Evolutionary conservation across 1,284 basidiomycete species (phyloP).

Genomic region (Fomitopsis palustris): DNA sequence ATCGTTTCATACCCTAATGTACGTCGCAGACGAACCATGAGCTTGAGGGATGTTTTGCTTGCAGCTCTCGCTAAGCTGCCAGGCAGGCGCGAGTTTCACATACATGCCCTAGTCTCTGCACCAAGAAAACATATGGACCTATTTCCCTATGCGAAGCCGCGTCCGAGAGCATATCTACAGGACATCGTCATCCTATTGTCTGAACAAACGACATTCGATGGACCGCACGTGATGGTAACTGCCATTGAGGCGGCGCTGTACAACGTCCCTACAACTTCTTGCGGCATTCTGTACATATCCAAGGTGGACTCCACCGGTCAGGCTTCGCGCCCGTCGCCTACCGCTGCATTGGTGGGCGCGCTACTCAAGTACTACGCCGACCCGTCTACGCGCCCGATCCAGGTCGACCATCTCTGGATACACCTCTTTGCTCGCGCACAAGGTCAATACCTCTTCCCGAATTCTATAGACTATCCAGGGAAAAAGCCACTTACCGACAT

Average conservation of each 20-base stretch:
- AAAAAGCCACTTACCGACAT: conserved; percentile 82
- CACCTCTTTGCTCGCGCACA: conserved; percentile 93
- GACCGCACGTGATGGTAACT: conserved; percentile 61
- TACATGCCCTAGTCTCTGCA: conserved; percentile 73
- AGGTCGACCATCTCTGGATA: conserved; percentile 61
- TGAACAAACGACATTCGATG: conserved; percentile 45
- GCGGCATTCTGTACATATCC: conserved; percentile 84
- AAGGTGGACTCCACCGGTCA: conserved; percentile 95
- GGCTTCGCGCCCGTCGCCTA: conserved; percentile 55
- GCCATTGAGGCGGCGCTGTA: conserved; percentile 86
- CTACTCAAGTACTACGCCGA: conserved; percentile 70
- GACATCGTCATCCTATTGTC: conserved; percentile 75
- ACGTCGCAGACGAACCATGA: conserved; percentile 14
- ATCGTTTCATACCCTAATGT: background rate
- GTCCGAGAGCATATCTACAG: conserved; percentile 62
- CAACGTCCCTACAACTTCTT: conserved; percentile 64
- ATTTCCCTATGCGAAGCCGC: conserved; percentile 72
- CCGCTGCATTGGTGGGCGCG: conserved; percentile 62
- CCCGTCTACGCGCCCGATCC: conserved; percentile 59
- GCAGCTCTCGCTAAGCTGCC: conserved; percentile 53
- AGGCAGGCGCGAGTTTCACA: conserved; percentile 64
- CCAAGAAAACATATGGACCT: conserved; percentile 68
- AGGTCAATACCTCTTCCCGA: conserved; percentile 91
- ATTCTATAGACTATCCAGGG: conserved; percentile 70
- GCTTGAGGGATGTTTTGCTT: conserved; percentile 66